Base-by-base conservation (phyloP, 768 basidiomycete species). In the Tricholoma furcatifolium region DNA sequence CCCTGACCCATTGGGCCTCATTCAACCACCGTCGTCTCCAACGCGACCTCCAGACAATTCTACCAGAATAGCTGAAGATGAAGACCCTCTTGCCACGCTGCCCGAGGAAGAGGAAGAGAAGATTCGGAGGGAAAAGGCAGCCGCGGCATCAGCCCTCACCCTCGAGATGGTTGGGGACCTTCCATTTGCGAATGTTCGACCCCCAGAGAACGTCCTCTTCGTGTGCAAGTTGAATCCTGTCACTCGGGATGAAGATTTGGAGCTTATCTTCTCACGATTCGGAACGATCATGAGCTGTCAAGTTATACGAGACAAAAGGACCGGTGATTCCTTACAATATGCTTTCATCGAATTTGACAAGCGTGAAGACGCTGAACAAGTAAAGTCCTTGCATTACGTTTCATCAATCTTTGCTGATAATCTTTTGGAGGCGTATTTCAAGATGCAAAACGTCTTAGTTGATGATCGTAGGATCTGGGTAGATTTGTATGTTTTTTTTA, bases 161-260 rank as follows among this genome's bases (percentile, higher is more conserved):
- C 82, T 99, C 46, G 97, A 99, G 70, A 99, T 99, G 97, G 96
- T 99, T 51, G 97, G 97, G 30, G 97, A 99, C 70, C 75, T 98
- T 48, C 97, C 97, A 1, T 98, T 99, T 66, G 97, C 97, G 21
- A 94, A 96, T 63, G 94, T 99, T 40, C 84, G 94, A 40, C 97
- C 97, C 0, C 97, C 97, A 0, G 97, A 99, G 71, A 98, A 98
- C 68, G 94, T 98, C 23, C 72, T 99, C 11, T 99, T 99, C 69
- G 95, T 99, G 9, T 99, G 97, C 84, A 98, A 98, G 66, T 81
- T 98, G 58, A 99, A 99, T 64, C 83, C 91, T 18, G 95, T 97
- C 17, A 98, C 97, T 23, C 78, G 88, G 44, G 93, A 95, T 63
- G 96, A 98, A 65, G 97, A 98, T 70, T 74, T 99, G 43, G 96